Conservation (phyloP, 23 red algal species). For the Gracilaria domingensis region DNA sequence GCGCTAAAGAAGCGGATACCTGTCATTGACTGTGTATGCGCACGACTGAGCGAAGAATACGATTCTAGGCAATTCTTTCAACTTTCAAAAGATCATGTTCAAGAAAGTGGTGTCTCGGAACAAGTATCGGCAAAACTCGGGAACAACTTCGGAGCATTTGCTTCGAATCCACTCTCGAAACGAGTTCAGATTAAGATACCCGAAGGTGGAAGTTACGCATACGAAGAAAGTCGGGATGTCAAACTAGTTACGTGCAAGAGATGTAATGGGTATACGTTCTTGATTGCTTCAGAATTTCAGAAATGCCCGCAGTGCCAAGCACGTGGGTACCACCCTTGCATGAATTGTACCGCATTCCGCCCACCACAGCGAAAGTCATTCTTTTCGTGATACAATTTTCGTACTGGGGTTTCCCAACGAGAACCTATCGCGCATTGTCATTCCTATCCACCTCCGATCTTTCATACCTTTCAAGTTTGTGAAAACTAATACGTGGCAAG, state of each 20-base stretch:
- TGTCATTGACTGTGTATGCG: slow-evolving; percentile 28
- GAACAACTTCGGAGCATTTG: not conserved
- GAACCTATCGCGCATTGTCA: not conserved
- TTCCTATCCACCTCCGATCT: not conserved
- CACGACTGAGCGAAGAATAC: not conserved
- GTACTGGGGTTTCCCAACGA: not conserved
- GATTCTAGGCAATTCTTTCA: not conserved
- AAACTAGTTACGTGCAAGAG: slow-evolving; percentile 39
- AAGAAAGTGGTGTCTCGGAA: not conserved
- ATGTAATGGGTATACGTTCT: slow-evolving; percentile 54
- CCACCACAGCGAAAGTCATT: slow-evolving; percentile 46
- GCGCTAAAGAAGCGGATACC: slow-evolving; percentile 31
- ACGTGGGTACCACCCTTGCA: slow-evolving; percentile 47
- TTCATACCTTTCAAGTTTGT: slow-evolving; percentile 66
- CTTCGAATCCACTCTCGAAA: not conserved
- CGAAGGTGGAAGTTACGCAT: not conserved
- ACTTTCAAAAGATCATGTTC: not conserved
- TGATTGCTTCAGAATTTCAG: slow-evolving; percentile 37
- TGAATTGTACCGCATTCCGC: slow-evolving; percentile 49
- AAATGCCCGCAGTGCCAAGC: slow-evolving; percentile 53
- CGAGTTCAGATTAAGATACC: not conserved
- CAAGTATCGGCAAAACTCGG: not conserved
- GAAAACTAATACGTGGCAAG: slow-evolving; percentile 1
- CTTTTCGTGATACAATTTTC: slow-evolving; percentile 11
- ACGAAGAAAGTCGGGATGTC: not conserved